These are phyloP conservation scores for Aegilops bicornis DNA, from an alignment of 176 grass and related monocot species.

Conservation along the genomic window DNA sequence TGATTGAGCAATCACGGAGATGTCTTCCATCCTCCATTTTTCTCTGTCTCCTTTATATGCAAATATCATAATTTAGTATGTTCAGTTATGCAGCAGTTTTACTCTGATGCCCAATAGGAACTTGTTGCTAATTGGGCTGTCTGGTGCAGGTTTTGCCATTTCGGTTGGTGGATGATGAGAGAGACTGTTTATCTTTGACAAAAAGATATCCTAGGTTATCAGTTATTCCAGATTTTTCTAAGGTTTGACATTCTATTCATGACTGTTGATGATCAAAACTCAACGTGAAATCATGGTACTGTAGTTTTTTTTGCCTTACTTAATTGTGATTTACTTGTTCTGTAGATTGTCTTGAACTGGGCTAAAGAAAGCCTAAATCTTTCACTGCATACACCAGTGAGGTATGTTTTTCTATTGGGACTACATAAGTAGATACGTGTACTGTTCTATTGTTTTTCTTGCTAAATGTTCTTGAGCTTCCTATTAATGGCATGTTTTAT, in stretches of 20 bases:
- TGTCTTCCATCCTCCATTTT: constrained; percentile 18
- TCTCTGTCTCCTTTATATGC: background rate
- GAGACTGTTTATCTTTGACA: constrained; percentile 90
- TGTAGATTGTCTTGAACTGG: constrained; percentile 86
- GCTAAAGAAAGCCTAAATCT: constrained; percentile 75
- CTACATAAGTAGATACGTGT: constrained; percentile 10
- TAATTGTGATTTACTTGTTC: constrained; percentile 25
- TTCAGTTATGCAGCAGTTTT: background rate
- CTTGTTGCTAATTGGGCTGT: constrained; percentile 25
- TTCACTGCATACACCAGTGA: constrained; percentile 85
- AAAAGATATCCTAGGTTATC: constrained; percentile 89
- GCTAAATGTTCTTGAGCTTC: background rate
- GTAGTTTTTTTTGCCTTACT: background rate
- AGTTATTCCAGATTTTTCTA: constrained; percentile 87
- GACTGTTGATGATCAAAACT: constrained; percentile 4
- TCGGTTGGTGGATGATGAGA: constrained; percentile 80
- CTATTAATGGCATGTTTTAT: constrained; percentile 5
- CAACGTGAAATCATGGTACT: background rate
- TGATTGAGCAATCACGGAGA: background rate
- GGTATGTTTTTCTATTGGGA: constrained; percentile 49
- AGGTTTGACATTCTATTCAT: constrained; percentile 53
- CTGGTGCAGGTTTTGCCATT: constrained; percentile 79
- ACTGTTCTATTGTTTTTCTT: background rate
- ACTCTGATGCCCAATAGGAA: background rate
- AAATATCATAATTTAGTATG: background rate